phyloP scores from a whole-genome alignment of 805 yeast genomes.

The Nakazawaea wyomingensis region DNA sequence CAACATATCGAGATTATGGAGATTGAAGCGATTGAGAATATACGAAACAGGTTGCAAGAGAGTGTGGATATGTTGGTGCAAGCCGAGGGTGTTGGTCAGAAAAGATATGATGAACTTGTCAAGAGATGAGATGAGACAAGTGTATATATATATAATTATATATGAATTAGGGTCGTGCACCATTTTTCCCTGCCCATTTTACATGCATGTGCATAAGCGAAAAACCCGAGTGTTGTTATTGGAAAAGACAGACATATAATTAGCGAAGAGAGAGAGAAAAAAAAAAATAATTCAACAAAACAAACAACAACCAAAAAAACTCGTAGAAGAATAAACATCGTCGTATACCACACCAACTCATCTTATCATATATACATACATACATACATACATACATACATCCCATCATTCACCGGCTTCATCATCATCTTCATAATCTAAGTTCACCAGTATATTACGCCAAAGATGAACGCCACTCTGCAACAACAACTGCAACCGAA shows the following conservation, averaged over 20 bases:
- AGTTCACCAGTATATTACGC: neutral
- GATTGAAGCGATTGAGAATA: conserved; percentile 11
- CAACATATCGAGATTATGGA: conserved; percentile 13
- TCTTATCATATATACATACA: neutral
- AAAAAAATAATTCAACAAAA: too few species aligned
- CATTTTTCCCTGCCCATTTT: too few species aligned
- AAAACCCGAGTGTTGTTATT: neutral
- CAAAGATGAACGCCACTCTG: conserved; percentile 2
- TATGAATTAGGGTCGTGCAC: too few species aligned
- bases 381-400: neutral
- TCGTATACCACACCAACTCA: too few species aligned
- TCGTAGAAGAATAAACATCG: too few species aligned
- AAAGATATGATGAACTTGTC: conserved; percentile 11
- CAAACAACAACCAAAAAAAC: too few species aligned
- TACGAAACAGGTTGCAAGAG: conserved; percentile 11
- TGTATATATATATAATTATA: neutral
- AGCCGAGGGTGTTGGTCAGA: conserved; percentile 15
- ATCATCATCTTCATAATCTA: neutral
- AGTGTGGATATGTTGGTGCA: conserved; percentile 11
- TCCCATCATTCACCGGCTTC: neutral
- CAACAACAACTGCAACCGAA: conserved; percentile 2
- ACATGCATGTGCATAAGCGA: too few species aligned
- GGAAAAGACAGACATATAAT: too few species aligned
- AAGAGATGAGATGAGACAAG: too few species aligned
- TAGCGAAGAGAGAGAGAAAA: too few species aligned